These are phyloP conservation scores for Serendipita sp. DNA, from an alignment of 768 basidiomycete genomes.

Conservation along the genomic window DNA sequence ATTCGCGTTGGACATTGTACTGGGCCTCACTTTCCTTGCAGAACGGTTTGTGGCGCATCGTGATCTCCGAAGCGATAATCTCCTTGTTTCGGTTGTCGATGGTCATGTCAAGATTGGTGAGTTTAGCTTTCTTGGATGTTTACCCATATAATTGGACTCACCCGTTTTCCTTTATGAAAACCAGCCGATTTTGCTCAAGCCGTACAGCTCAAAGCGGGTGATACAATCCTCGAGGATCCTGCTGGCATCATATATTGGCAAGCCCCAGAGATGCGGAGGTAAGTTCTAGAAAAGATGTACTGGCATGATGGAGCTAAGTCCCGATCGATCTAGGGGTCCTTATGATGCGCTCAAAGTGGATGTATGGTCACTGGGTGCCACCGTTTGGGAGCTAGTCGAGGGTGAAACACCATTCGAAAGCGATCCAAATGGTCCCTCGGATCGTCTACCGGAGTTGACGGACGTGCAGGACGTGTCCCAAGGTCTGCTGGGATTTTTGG, in stretches of 20 bases:
- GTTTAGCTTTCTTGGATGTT: not conserved
- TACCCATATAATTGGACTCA: not conserved
- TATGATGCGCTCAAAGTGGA: constrained; percentile 66
- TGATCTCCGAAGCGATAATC: constrained; percentile 71
- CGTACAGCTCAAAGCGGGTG: constrained; percentile 21
- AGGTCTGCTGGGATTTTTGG: not conserved
- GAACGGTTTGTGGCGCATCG: constrained; percentile 58
- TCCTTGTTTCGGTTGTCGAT: constrained; percentile 41
- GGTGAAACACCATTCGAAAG: constrained; percentile 50
- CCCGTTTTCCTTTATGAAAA: not conserved
- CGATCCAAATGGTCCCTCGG: not conserved
- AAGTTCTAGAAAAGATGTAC: constrained; percentile 16
- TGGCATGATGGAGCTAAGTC: not conserved
- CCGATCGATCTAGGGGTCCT: constrained; percentile 32
- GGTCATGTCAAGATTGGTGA: not conserved
- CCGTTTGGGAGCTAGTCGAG: constrained; percentile 69
- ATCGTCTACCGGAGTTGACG: not conserved
- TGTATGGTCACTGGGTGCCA: constrained; percentile 69
- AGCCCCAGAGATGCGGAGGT: constrained; percentile 67
- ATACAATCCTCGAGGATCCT: not conserved
- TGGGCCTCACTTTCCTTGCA: constrained; percentile 51
- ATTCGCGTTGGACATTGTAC: constrained; percentile 61
- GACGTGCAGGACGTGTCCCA: constrained; percentile 1
- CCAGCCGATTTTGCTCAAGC: constrained; percentile 72
- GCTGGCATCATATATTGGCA: constrained; percentile 11